phyloP scores from a whole-genome alignment of 805 yeast species.

The Myxozyma udenii region DNA sequence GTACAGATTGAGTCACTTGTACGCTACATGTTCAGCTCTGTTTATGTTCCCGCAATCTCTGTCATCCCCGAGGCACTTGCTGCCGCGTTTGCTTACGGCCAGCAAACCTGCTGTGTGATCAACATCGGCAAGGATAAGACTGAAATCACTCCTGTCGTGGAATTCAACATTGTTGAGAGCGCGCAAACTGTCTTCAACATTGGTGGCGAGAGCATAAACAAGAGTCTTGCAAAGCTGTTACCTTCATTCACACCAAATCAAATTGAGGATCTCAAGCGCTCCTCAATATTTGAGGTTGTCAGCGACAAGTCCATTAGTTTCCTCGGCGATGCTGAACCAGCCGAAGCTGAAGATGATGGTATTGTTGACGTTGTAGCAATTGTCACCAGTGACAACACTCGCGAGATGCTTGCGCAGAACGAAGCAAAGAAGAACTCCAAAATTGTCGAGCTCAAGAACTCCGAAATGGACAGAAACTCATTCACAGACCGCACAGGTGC shows the following conservation, averaged over 20 bases:
- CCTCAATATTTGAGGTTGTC: slow-evolving; percentile 75
- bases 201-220: slow-evolving; percentile 70
- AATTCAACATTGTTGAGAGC: slow-evolving; percentile 59
- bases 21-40: slow-evolving; percentile 67
- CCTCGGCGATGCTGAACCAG: slow-evolving; percentile 46
- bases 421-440: slow-evolving; percentile 38
- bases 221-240: slow-evolving; percentile 49
- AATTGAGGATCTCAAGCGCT: slow-evolving; percentile 69
- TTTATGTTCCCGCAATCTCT: slow-evolving; percentile 70
- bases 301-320: slow-evolving; percentile 37
- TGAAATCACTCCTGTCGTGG: slow-evolving; percentile 77
- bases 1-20: slow-evolving; percentile 65
- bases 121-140: slow-evolving; percentile 76
- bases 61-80: slow-evolving; percentile 66
- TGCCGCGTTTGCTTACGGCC: slow-evolving; percentile 63
- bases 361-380: slow-evolving; percentile 85
- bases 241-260: slow-evolving; percentile 58
- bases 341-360: slow-evolving; percentile 56
- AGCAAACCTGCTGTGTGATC: slow-evolving; percentile 66
- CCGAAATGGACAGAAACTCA: slow-evolving; percentile 67
- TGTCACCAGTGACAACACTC: slow-evolving; percentile 71
- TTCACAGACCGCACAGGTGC: slow-evolving; percentile 62
- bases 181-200: slow-evolving; percentile 48
- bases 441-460: slow-evolving; percentile 47
- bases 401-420: slow-evolving; percentile 58